These are phyloP conservation scores for Aspergillus bertholletiae DNA, from an alignment of 495 filamentous ascomycete species.

Conservation along the genomic window DNA sequence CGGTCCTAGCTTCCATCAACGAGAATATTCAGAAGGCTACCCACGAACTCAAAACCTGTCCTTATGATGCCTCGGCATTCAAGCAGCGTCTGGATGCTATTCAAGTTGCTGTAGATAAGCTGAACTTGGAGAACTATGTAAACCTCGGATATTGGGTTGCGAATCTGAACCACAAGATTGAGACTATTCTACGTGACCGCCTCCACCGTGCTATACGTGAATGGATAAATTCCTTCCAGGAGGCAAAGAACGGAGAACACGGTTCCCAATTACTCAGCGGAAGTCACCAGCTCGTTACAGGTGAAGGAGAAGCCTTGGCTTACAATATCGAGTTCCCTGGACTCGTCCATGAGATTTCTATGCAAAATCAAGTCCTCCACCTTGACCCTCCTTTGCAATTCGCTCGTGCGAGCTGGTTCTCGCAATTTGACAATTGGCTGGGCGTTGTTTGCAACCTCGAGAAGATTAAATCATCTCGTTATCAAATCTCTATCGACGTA, in stretches of 20 bases:
- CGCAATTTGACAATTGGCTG: constrained; percentile 88
- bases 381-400: constrained; percentile 90
- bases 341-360: constrained; percentile 85
- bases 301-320: constrained; percentile 43
- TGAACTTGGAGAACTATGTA: constrained; percentile 91
- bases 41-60: constrained; percentile 77
- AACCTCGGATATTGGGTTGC: constrained; percentile 88
- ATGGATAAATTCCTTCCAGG: constrained; percentile 82
- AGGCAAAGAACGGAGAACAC: constrained; percentile 44
- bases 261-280: constrained; percentile 14
- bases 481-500: constrained; percentile 76
- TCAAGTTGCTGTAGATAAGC: constrained; percentile 86
- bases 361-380: constrained; percentile 94
- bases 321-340: constrained; percentile 51
- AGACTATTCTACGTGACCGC: constrained; percentile 67
- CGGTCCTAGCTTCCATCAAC: constrained; percentile 72
- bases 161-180: constrained; percentile 78
- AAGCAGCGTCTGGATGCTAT: constrained; percentile 75
- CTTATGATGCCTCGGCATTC: constrained; percentile 74
- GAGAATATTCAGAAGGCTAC: constrained; percentile 79
- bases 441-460: constrained; percentile 87
- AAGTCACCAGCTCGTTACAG: constrained; percentile 31
- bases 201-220: constrained; percentile 74
- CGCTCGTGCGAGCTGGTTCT: constrained; percentile 90
- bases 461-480: constrained; percentile 90